Evolutionary conservation across 1,284 basidiomycete species (phyloP), one percentile per base, ranked within the genome.

Genomic region (Tremellales sp.): DNA sequence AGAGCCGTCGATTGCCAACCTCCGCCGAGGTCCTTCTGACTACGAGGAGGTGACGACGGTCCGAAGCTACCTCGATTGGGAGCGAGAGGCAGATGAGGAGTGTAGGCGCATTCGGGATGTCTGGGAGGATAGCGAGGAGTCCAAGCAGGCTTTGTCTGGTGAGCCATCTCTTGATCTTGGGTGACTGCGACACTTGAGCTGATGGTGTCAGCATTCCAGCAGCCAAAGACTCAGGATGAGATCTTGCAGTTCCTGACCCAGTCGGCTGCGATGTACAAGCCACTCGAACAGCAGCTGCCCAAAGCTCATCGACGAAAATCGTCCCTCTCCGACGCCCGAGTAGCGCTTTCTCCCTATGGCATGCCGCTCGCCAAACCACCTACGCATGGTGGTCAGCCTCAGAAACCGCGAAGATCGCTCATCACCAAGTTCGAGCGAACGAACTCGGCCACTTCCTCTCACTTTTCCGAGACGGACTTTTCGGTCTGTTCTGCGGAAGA

Each of bases 211-310:
- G 64, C 60, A 6, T 65, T 59, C 52, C 48, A 58, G 35, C 43
- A 57, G 44, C 64, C 64, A 8, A 45, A 45, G 42, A 58, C 62
- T 3, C 46, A 24, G 1, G 46, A 44, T 2, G 64, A 62, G 43
- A 61, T 71, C 17, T 51, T 53, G n/a, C n/a, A n/a, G n/a, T 68
- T 69, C 57, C 51, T 70, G 1, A 62, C 64, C 10, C 49, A 62
- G 35, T 70, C 70, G 4, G 44, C 48, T 27, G 52, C 54, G 17
- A 51, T 50, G 10, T 72, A 64, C 55, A 58, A 61, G 44, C 64
- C 65, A 1, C 55, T 70, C 3, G 56, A 60, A 17, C 49, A 61
- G 17, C 25, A 21, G 3, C 26, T 46, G 3, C 48, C 54, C 6
- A 10, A 41, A 31, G 57, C 56, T 21, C 59, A 63, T 45, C 57